Evolutionary conservation across 805 yeast genomes (phyloP).

Genomic region (Ogataea henricii): DNA sequence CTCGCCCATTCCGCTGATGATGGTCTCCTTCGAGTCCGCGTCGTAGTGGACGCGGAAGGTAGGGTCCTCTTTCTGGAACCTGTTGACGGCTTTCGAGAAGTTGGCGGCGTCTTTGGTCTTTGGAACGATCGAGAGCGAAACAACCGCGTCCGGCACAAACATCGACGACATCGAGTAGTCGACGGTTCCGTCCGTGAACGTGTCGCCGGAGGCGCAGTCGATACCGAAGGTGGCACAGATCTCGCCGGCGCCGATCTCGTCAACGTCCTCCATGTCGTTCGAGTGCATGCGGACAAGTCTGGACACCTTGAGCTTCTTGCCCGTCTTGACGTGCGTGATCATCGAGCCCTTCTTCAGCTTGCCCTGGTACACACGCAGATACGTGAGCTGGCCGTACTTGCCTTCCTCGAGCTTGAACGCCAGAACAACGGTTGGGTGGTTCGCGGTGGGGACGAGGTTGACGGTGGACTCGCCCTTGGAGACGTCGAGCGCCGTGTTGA

Average conservation of each 20-base stretch:
- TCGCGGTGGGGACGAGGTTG: conserved; percentile 68
- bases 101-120: conserved; percentile 82
- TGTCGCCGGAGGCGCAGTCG: conserved; percentile 98
- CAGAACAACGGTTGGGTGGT: conserved; percentile 86
- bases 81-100: conserved; percentile 94
- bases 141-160: conserved; percentile 99
- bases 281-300: conserved; percentile 98
- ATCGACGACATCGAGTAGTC: conserved; percentile 92
- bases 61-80: conserved; percentile 99
- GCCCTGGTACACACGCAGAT: conserved; percentile 97
- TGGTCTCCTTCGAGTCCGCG: conserved; percentile 88
- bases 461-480: conserved; percentile 66
- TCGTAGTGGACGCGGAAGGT: conserved; percentile 94
- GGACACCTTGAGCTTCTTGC: conserved; percentile 90
- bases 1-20: conserved; percentile 98
- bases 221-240: conserved; percentile 99
- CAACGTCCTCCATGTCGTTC: conserved; percentile 97
- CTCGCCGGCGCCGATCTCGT: conserved; percentile 95
- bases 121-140: conserved; percentile 88
- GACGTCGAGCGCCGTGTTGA: conserved; percentile 86
- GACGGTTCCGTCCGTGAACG: conserved; percentile 83
- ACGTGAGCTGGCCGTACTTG: conserved; percentile 95
- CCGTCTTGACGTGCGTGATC: conserved; percentile 86
- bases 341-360: conserved; percentile 85
- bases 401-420: conserved; percentile 99